Evolutionary conservation across 2,329 filamentous ascomycete species (phyloP).

Genomic region (Fusarium protoensiforme): DNA sequence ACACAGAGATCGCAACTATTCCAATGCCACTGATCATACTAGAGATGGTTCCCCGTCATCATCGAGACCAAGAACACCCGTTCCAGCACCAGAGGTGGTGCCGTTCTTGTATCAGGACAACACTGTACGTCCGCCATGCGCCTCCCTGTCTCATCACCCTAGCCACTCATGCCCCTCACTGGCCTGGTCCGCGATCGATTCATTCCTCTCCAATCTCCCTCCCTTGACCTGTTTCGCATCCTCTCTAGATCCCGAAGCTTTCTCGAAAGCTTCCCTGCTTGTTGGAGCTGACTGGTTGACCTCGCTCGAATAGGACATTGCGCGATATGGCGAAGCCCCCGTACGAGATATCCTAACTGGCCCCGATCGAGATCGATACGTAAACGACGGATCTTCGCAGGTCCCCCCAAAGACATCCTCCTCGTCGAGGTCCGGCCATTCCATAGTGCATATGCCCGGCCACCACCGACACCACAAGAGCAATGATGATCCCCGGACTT

Average conservation of each 20-base stretch:
- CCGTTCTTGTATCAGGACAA: conserved; percentile 95
- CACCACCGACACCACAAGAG: conserved; percentile 78
- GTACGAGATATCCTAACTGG: conserved; percentile 76
- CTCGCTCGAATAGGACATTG: conserved; percentile 69
- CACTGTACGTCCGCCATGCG: conserved; percentile 65
- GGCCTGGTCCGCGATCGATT: conserved; percentile 23
- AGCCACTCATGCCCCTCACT: conserved; percentile 17
- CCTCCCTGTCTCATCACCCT: conserved; percentile 38
- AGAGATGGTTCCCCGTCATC: conserved; percentile 79
- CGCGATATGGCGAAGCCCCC: conserved; percentile 80
- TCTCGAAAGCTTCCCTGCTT: neutral
- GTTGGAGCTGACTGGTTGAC: conserved; percentile 38
- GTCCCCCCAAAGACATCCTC: conserved; percentile 71
- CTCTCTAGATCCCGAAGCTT: conserved; percentile 13
- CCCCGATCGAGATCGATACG: conserved; percentile 76
- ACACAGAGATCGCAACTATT: conserved; percentile 83
- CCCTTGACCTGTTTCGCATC: conserved; percentile 15
- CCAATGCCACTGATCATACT: conserved; percentile 77
- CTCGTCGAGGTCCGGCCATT: conserved; percentile 68
- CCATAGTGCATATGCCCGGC: conserved; percentile 72
- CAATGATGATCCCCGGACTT: conserved; percentile 71
- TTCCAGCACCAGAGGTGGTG: conserved; percentile 91
- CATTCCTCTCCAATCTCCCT: conserved; percentile 24
- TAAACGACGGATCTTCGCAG: conserved; percentile 58
- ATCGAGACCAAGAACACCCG: conserved; percentile 84